Percentiles rank a stretch among this genome's conserved stretches.
Evolutionary conservation across 345 rosid species (phyloP).

Genomic region (Carallia brachiata): DNA sequence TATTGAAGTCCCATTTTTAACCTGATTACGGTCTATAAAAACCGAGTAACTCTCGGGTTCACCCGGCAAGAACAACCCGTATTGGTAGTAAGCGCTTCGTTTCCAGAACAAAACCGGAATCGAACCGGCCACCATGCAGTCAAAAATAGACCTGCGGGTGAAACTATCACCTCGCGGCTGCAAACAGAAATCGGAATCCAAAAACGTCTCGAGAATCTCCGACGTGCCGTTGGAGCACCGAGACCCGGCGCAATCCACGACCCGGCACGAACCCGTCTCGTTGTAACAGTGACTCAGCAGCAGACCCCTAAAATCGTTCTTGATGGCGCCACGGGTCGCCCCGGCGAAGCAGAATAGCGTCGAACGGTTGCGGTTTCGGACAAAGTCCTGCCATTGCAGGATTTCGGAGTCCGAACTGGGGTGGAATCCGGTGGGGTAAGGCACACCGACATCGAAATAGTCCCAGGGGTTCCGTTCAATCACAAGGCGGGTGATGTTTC

Average conservation of each 20-base stretch:
- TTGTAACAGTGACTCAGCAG: constrained; percentile 61
- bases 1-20: constrained; percentile 71
- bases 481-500: constrained; percentile 87
- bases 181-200: constrained; percentile 77
- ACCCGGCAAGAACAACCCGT: constrained; percentile 86
- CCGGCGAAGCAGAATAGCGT: constrained; percentile 92
- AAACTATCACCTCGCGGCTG: constrained; percentile 98
- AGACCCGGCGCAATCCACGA: constrained; percentile 56
- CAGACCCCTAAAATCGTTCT: constrained; percentile 72
- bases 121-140: constrained; percentile 94
- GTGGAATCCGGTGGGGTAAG: constrained; percentile 99
- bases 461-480: constrained; percentile 99
- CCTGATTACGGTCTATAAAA: constrained; percentile 67
- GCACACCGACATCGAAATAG: constrained; percentile 87
- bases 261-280: constrained; percentile 49
- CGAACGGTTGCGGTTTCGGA: constrained; percentile 48
- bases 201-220: constrained; percentile 65
- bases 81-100: constrained; percentile 81
- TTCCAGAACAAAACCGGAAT: constrained; percentile 96
- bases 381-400: constrained; percentile 72
- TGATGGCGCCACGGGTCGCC: constrained; percentile 56
- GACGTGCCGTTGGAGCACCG: constrained; percentile 78
- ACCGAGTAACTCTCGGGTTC: constrained; percentile 74
- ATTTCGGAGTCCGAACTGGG: constrained; percentile 73
- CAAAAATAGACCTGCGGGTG: constrained; percentile 87